Conservation (phyloP, 2,329 filamentous ascomycete genomes). For the Ophiostoma perfectum region DNA sequence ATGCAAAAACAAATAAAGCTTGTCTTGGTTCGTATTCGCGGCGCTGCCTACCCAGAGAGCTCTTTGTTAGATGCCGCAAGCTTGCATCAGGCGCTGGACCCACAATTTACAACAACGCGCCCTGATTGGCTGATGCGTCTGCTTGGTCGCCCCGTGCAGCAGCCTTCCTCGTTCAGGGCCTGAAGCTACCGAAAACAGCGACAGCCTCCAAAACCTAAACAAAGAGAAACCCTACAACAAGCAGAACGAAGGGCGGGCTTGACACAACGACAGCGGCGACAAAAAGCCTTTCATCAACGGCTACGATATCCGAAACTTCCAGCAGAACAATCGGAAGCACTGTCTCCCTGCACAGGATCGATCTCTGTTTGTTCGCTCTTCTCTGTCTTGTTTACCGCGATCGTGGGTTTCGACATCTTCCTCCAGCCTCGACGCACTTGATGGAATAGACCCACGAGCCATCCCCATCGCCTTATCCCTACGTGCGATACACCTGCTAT, state of each 20-base stretch:
- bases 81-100: background rate
- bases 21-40: no score
- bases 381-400: background rate
- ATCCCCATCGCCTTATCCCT: background rate
- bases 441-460: background rate
- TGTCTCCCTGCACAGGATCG: background rate
- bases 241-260: conserved; percentile 5
- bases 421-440: background rate
- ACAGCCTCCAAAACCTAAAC: conserved; percentile 23
- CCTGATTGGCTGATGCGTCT: conserved; percentile 20
- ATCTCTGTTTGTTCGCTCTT: background rate
- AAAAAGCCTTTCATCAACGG: background rate
- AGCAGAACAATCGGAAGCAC: background rate
- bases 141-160: conserved; percentile 17
- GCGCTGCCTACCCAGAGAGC: background rate
- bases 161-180: conserved; percentile 13
- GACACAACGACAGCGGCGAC: conserved; percentile 11
- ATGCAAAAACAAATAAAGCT: no score
- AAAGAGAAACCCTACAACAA: conserved; percentile 13
- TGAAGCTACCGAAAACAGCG: conserved; percentile 24
- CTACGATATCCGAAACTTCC: background rate
- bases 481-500: background rate
- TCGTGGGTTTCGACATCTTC: conserved; percentile 3
- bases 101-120: conserved; percentile 15
- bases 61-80: background rate